phyloP scores from a whole-genome alignment of 2,329 filamentous ascomycete genomes.

The Colletotrichum plurivorum region DNA sequence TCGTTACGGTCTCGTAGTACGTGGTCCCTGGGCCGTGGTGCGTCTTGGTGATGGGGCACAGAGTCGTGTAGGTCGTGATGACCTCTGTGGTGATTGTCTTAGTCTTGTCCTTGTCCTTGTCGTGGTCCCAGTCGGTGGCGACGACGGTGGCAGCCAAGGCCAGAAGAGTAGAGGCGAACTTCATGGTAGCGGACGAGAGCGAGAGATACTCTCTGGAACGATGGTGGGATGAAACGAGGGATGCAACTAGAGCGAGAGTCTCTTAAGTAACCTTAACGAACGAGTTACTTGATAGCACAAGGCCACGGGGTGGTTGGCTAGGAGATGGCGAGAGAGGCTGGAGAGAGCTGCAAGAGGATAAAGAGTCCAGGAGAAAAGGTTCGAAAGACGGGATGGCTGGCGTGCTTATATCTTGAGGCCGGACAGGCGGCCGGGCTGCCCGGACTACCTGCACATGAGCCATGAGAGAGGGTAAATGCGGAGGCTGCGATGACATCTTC shows the following conservation, averaged over 20 bases:
- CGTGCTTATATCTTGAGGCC: constrained; percentile 38
- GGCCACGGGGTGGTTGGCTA: constrained; percentile 36
- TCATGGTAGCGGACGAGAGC: constrained; percentile 31
- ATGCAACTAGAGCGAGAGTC: constrained; percentile 37
- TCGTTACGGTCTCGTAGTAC: constrained; percentile 45
- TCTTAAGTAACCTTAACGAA: constrained; percentile 43
- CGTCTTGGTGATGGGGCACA: constrained; percentile 39
- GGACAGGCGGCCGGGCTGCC: constrained; percentile 9
- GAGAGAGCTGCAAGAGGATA: constrained; percentile 28
- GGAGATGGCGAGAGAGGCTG: constrained; percentile 35
- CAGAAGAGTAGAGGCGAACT: constrained; percentile 35
- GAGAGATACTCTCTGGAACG: constrained; percentile 30
- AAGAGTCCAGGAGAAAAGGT: neutral
- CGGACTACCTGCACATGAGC: neutral
- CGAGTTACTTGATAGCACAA: constrained; percentile 37
- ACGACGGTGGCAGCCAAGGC: constrained; percentile 32
- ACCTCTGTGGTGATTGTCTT: constrained; percentile 29
- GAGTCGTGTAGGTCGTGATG: constrained; percentile 22
- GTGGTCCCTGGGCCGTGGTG: constrained; percentile 41
- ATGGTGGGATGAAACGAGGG: constrained; percentile 21
- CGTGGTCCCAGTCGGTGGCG: constrained; percentile 37
- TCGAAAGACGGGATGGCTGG: constrained; percentile 34
- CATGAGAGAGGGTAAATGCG: constrained; percentile 10
- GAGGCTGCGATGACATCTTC: constrained; percentile 39
- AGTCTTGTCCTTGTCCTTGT: constrained; percentile 33